Percentiles rank a stretch among this genome's conserved stretches.
phyloP scores from a whole-genome alignment of 805 yeast species.

The Torulaspora microellipsoides region DNA sequence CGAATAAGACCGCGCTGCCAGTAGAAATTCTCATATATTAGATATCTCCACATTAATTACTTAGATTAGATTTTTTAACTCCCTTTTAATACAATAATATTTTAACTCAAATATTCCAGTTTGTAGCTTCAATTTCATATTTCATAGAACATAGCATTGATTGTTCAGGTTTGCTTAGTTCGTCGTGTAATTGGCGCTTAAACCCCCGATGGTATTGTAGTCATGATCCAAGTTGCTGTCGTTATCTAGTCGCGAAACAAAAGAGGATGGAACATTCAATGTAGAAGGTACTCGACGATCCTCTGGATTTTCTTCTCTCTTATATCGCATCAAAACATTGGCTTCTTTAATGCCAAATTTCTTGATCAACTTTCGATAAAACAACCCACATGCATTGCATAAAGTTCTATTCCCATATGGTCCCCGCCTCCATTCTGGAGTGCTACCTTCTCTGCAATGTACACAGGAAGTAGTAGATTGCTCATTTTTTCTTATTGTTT shows the following conservation, averaged over 20 bases:
- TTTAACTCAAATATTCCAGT: too few species aligned
- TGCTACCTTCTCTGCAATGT: constrained; percentile 62
- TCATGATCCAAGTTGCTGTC: constrained; percentile 14
- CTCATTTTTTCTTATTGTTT: constrained; percentile 13
- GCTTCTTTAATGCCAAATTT: constrained; percentile 28
- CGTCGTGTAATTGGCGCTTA: constrained; percentile 2
- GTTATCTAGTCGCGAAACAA: constrained; percentile 16
- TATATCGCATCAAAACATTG: constrained; percentile 30
- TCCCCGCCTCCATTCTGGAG: constrained; percentile 94
- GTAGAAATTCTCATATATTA: too few species aligned
- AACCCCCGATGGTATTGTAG: constrained; percentile 13
- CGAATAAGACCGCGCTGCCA: too few species aligned
- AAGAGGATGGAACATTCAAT: constrained; percentile 24
- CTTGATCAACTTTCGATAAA: constrained; percentile 56
- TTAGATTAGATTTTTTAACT: too few species aligned
- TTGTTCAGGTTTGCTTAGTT: too few species aligned
- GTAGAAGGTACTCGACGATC: constrained; percentile 31
- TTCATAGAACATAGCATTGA: too few species aligned
- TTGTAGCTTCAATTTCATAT: too few species aligned
- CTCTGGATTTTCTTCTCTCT: constrained; percentile 24
- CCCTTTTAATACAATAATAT: too few species aligned
- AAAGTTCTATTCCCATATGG: constrained; percentile 77
- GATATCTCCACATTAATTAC: too few species aligned
- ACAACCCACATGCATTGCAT: constrained; percentile 91
- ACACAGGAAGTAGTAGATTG: constrained; percentile 38